Conservation (phyloP, 1,284 basidiomycete species). For the Moniliophthora roreri region DNA sequence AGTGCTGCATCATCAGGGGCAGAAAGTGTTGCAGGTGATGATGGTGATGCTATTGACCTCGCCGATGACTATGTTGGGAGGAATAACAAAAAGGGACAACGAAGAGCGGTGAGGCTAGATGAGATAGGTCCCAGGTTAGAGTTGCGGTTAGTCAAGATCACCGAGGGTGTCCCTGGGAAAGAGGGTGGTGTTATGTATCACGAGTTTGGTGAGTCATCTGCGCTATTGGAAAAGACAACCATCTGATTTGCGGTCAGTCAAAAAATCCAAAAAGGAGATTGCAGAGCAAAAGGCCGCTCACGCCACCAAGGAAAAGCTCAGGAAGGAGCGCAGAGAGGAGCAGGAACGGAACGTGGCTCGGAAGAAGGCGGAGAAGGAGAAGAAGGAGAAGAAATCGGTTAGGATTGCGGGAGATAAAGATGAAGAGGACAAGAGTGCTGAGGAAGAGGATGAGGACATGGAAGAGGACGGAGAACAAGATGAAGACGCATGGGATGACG, state of each 20-base stretch:
- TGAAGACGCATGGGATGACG: constrained; percentile 58
- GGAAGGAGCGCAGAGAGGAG: constrained; percentile 77
- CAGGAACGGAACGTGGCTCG: constrained; percentile 86
- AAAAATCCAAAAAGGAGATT: constrained; percentile 77
- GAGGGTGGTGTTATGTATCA: constrained; percentile 91
- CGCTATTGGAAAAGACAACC: constrained; percentile 4
- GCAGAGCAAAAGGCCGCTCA: constrained; percentile 69
- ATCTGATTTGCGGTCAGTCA: constrained; percentile 51
- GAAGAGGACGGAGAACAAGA: constrained; percentile 37
- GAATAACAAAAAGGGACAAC: constrained; percentile 89
- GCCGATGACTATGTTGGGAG: constrained; percentile 93
- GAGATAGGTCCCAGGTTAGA: constrained; percentile 98
- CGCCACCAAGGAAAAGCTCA: constrained; percentile 71
- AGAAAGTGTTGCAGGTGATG: constrained; percentile 84
- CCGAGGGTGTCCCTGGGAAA: constrained; percentile 89
- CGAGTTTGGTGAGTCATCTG: constrained; percentile 69
- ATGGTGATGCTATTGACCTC: constrained; percentile 77
- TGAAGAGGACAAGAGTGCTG: constrained; percentile 36
- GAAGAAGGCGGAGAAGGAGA: constrained; percentile 59
- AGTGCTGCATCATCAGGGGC: constrained; percentile 70
- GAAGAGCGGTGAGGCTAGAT: constrained; percentile 88
- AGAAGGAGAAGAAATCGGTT: constrained; percentile 33
- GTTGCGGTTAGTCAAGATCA: constrained; percentile 89
- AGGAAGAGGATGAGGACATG: constrained; percentile 35
- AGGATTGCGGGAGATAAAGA: constrained; percentile 27